Evolutionary conservation across 2,329 filamentous ascomycete genomes (phyloP).

Genomic region (Neofusicoccum cordaticola): DNA sequence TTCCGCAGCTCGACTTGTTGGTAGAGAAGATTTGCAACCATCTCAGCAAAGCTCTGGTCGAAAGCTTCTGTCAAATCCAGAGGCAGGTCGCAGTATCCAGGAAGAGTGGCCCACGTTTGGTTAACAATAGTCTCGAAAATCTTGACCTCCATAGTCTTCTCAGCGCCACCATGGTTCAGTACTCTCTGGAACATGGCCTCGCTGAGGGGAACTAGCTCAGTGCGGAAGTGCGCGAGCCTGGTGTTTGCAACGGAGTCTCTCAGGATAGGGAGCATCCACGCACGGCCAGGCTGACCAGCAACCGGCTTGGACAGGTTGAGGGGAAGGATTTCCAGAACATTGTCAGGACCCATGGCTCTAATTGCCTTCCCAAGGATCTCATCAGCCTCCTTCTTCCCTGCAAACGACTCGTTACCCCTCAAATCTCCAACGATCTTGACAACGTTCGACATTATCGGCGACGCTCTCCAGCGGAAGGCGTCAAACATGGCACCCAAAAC

Average conservation of each 20-base stretch:
- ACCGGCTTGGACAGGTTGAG: conserved; percentile 79
- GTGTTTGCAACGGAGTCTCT: conserved; percentile 90
- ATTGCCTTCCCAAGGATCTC: conserved; percentile 85
- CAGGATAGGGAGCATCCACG: conserved; percentile 91
- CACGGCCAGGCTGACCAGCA: conserved; percentile 76
- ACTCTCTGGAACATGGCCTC: conserved; percentile 87
- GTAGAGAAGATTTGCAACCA: conserved; percentile 88
- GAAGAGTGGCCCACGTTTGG: conserved; percentile 90
- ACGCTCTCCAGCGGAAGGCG: conserved; percentile 76
- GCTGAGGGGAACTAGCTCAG: conserved; percentile 84
- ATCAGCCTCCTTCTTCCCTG: conserved; percentile 92
- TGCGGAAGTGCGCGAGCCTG: conserved; percentile 77
- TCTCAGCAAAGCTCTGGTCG: conserved; percentile 84
- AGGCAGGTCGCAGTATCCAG: conserved; percentile 91
- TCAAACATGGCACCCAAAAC: conserved; percentile 86
- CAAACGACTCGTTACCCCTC: conserved; percentile 81
- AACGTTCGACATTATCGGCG: conserved; percentile 72
- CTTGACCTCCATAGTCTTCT: conserved; percentile 95
- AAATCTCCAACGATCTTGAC: conserved; percentile 81
- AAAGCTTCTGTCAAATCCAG: conserved; percentile 67
- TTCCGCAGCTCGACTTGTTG: conserved; percentile 83
- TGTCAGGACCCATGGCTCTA: conserved; percentile 83
- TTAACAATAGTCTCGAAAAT: conserved; percentile 96
- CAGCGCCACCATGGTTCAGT: conserved; percentile 72
- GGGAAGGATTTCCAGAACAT: conserved; percentile 77